Percentiles rank a stretch among this genome's conserved stretches.
phyloP scores from a whole-genome alignment of 176 grass and related monocot genomes.

The Stipa capillata region DNA sequence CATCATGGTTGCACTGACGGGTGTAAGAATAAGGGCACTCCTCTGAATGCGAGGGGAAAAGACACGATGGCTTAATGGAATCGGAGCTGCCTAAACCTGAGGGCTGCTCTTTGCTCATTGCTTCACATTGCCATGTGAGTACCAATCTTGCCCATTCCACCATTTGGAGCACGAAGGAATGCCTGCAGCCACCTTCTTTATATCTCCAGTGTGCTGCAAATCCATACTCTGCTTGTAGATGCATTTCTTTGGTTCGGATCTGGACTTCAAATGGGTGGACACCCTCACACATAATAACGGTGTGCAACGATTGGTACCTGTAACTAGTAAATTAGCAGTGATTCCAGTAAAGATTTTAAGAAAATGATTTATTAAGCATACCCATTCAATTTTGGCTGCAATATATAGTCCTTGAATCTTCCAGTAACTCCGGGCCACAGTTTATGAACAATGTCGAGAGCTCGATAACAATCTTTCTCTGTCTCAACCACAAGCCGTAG shows the following conservation, averaged over 20 bases:
- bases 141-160: slow-evolving; percentile 93
- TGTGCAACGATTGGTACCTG: slow-evolving; percentile 84
- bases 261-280: slow-evolving; percentile 80
- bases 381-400: slow-evolving; percentile 75
- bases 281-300: slow-evolving; percentile 43
- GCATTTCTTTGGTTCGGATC: slow-evolving; percentile 93
- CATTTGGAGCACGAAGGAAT: slow-evolving; percentile 79
- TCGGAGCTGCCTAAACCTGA: slow-evolving; percentile 10
- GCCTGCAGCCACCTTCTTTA: slow-evolving; percentile 66
- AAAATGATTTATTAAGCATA: neutral
- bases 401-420: slow-evolving; percentile 92
- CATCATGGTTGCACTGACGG: slow-evolving; percentile 51
- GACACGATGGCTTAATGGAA: slow-evolving; percentile 41
- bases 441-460: slow-evolving; percentile 62
- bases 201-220: slow-evolving; percentile 94
- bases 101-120: slow-evolving; percentile 33
- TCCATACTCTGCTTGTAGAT: slow-evolving; percentile 82
- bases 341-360: neutral
- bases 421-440: slow-evolving; percentile 58
- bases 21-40: slow-evolving; percentile 78
- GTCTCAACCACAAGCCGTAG: slow-evolving; percentile 81
- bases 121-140: slow-evolving; percentile 73
- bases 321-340: slow-evolving; percentile 14
- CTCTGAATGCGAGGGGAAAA: slow-evolving; percentile 72
- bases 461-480: slow-evolving; percentile 75